phyloP scores from a whole-genome alignment of 2,329 filamentous ascomycete genomes.

The Aspergillus tanneri region DNA sequence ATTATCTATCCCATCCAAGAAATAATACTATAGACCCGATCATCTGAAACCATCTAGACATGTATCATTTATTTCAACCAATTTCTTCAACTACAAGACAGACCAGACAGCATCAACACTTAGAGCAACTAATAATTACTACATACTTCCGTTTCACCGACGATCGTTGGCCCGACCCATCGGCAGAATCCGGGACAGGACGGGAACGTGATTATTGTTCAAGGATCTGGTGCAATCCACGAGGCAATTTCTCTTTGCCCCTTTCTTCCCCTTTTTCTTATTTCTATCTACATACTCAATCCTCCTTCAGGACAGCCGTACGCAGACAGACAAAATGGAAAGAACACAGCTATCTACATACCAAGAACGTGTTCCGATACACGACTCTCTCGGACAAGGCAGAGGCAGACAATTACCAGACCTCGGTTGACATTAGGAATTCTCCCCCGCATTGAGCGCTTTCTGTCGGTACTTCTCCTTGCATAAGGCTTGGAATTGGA shows the following conservation, averaged over 20 bases:
- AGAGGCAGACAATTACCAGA: neutral
- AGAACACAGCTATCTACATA: too few relatives aligned
- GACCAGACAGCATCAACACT: too few relatives aligned
- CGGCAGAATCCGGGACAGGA: constrained; percentile 26
- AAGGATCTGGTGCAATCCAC: neutral
- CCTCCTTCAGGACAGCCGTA: neutral
- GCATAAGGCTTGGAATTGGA: neutral
- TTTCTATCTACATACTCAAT: too few relatives aligned
- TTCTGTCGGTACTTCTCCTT: neutral
- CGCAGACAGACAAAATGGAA: too few relatives aligned
- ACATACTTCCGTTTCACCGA: constrained; percentile 14
- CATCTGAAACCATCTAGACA: too few relatives aligned
- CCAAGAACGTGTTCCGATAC: too few relatives aligned
- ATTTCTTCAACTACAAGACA: too few relatives aligned
- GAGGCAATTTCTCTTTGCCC: constrained; percentile 9
- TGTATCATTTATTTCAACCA: too few relatives aligned
- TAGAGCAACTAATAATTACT: too few relatives aligned
- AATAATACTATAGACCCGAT: too few relatives aligned
- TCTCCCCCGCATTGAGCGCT: neutral
- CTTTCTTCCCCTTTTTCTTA: neutral
- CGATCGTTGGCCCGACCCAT: constrained; percentile 1
- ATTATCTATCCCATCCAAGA: too few relatives aligned
- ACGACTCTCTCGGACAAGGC: too few relatives aligned
- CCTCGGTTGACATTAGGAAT: neutral
- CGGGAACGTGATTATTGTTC: constrained; percentile 19